Evolutionary conservation across 768 basidiomycete species (phyloP).

Genomic region (Floccularia luteovirens): DNA sequence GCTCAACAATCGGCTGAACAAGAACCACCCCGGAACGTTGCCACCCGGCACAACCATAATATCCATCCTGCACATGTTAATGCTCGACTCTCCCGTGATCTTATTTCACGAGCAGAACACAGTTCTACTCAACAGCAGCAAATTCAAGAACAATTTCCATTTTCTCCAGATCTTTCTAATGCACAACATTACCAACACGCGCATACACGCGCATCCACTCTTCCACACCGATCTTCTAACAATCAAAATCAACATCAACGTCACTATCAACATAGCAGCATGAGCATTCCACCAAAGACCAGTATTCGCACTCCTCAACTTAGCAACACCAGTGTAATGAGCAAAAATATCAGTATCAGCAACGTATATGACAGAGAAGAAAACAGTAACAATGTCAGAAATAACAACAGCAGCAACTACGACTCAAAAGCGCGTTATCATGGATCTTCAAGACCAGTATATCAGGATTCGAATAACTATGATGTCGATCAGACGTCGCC

Average conservation of each 20-base stretch:
- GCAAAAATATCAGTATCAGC: slow-evolving; percentile 8
- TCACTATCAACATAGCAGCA: slow-evolving; percentile 41
- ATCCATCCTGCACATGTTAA: slow-evolving; percentile 19
- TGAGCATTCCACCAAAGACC: slow-evolving; percentile 30
- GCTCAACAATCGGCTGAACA: slow-evolving; percentile 2
- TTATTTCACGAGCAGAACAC: slow-evolving; percentile 3
- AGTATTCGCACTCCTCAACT: slow-evolving; percentile 22
- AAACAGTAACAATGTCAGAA: slow-evolving; percentile 16
- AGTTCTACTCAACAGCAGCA: slow-evolving; percentile 9
- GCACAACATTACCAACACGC: slow-evolving; percentile 19
- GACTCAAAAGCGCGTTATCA: slow-evolving; percentile 3
- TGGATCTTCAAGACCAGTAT: background rate
- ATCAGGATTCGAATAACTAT: slow-evolving; percentile 9
- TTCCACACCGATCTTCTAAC: slow-evolving; percentile 30
- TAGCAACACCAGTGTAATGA: slow-evolving; percentile 10
- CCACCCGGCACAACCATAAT: slow-evolving; percentile 10
- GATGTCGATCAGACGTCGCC: slow-evolving; percentile 34
- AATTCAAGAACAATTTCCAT: slow-evolving; percentile 8
- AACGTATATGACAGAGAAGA: slow-evolving; percentile 15
- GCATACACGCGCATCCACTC: slow-evolving; percentile 37
- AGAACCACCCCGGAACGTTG: slow-evolving; percentile 2
- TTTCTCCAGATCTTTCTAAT: slow-evolving; percentile 3
- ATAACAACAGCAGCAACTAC: slow-evolving; percentile 5
- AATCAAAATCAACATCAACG: slow-evolving; percentile 20
- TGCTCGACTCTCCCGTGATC: slow-evolving; percentile 17